Conservation (phyloP, 331 rosid genomes). For the Dryas integrifolia region DNA sequence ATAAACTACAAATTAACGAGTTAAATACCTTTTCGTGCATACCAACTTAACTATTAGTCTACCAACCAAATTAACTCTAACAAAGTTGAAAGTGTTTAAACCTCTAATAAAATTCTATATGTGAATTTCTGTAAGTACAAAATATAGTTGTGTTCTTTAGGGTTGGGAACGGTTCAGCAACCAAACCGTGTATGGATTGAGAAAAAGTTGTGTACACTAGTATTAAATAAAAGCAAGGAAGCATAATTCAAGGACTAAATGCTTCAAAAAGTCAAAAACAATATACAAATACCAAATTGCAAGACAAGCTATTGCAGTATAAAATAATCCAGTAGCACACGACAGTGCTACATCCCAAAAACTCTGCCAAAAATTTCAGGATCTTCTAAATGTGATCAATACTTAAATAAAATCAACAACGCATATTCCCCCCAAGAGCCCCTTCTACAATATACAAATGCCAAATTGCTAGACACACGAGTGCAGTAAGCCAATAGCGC, state of each 20-base stretch:
- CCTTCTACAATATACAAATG: constrained; percentile 29
- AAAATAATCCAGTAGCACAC: constrained; percentile 9
- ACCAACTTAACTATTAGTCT: no score
- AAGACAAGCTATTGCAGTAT: neutral
- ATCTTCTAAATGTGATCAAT: constrained; percentile 8
- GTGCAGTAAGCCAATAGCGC: constrained; percentile 19
- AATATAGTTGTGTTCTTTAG: no score
- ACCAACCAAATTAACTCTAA: no score
- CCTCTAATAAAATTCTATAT: no score
- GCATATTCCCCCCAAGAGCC: neutral
- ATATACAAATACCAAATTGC: neutral
- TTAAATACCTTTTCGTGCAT: no score
- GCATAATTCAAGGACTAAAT: constrained; percentile 1
- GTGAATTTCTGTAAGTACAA: no score
- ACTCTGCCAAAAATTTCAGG: constrained; percentile 11
- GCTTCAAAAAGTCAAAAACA: neutral
- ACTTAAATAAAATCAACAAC: neutral
- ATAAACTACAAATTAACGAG: no score
- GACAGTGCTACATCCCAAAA: constrained; percentile 11
- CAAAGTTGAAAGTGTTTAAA: no score
- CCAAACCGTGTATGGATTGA: no score
- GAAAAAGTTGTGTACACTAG: neutral
- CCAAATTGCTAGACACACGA: constrained; percentile 18
- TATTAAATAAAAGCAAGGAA: neutral
- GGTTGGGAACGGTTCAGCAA: no score